These are phyloP conservation scores for Colletotrichum tropicicola DNA, from an alignment of 2,329 filamentous ascomycete species.

Conservation along the genomic window DNA sequence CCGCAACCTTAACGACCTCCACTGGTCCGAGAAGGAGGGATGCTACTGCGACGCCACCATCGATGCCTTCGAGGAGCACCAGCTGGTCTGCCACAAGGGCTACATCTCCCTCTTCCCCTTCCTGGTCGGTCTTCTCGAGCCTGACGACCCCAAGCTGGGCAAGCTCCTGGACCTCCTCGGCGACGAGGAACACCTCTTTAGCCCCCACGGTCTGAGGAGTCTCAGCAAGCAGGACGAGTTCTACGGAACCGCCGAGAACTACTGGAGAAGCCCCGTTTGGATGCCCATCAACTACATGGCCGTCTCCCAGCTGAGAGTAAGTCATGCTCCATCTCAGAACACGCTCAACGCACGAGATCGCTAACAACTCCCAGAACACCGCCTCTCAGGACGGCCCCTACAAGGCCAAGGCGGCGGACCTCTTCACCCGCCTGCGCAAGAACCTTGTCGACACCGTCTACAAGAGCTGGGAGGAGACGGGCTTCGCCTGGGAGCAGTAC, in stretches of 20 bases:
- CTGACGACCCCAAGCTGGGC: conserved; percentile 78
- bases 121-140: conserved; percentile 79
- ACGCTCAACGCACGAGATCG: background rate
- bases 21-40: conserved; percentile 85
- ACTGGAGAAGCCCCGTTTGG: conserved; percentile 96
- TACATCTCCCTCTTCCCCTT: conserved; percentile 96
- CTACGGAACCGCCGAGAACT: conserved; percentile 94
- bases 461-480: conserved; percentile 86
- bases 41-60: conserved; percentile 96
- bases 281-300: conserved; percentile 96
- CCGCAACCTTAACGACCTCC: conserved; percentile 89
- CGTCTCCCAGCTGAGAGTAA: conserved; percentile 79
- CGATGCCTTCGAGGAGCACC: conserved; percentile 92
- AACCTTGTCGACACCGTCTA: conserved; percentile 93
- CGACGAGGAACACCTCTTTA: conserved; percentile 90
- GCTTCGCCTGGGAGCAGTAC: conserved; percentile 99
- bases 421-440: conserved; percentile 80
- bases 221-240: conserved; percentile 83
- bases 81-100: conserved; percentile 93
- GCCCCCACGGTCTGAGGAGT: conserved; percentile 86
- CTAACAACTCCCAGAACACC: conserved; percentile 59
- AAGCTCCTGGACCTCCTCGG: conserved; percentile 80
- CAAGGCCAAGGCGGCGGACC: conserved; percentile 70
- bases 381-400: conserved; percentile 74
- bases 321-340: conserved; percentile 42